phyloP scores from a whole-genome alignment of 1,284 basidiomycete genomes.

The Ceratobasidium sp. region DNA sequence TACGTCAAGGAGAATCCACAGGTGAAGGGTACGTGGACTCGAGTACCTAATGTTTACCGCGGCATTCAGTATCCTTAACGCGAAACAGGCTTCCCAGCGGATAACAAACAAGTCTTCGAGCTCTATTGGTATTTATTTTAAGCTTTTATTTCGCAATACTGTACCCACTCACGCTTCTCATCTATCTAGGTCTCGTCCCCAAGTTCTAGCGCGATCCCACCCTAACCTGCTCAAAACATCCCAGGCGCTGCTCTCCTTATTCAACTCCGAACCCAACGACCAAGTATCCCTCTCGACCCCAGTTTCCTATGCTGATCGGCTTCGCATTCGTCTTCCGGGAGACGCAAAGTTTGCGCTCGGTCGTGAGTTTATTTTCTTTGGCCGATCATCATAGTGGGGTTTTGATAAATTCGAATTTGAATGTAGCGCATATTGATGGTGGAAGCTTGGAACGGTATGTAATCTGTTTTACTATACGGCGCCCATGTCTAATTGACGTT shows the following conservation, averaged over 20 bases:
- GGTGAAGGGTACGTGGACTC: constrained; percentile 58
- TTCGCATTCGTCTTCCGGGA: constrained; percentile 78
- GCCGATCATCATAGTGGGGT: background rate
- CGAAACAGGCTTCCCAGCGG: constrained; percentile 67
- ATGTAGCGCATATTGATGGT: constrained; percentile 79
- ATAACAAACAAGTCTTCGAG: constrained; percentile 77
- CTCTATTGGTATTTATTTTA: constrained; percentile 61
- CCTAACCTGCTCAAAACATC: constrained; percentile 64
- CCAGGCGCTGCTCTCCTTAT: constrained; percentile 63
- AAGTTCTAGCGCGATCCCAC: constrained; percentile 68
- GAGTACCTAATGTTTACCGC: background rate
- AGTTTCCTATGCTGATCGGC: constrained; percentile 78
- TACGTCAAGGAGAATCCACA: constrained; percentile 68
- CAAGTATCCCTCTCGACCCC: constrained; percentile 66
- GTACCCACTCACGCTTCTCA: constrained; percentile 41
- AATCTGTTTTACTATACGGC: background rate
- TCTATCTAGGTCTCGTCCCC: constrained; percentile 61
- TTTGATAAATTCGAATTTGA: constrained; percentile 52
- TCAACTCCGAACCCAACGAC: constrained; percentile 60
- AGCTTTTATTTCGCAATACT: background rate
- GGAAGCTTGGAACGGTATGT: constrained; percentile 61
- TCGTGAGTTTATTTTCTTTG: constrained; percentile 5
- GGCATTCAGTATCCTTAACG: constrained; percentile 45
- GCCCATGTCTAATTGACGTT: constrained; percentile 18
- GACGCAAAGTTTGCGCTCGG: constrained; percentile 62